Base-by-base conservation (phyloP, 2,329 filamentous ascomycete genomes). In the Colletotrichum gigasporum region DNA sequence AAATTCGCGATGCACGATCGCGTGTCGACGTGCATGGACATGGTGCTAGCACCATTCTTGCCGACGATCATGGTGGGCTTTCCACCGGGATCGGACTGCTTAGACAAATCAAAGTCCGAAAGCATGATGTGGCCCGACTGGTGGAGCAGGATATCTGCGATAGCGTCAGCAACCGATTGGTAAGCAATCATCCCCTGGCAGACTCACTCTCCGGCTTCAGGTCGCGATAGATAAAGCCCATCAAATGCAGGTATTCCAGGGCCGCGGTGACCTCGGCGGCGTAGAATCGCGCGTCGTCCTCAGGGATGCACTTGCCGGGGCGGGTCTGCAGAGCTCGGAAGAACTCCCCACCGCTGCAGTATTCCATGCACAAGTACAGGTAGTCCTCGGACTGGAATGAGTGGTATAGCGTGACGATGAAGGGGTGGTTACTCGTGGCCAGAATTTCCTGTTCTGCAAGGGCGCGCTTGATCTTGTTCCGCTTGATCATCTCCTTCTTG, bases 401-500 rank as follows among this genome's bases (percentile, higher is more conserved):
- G 80, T 99, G 96, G 77, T 98, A 99, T 3, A 99, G 84, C 0
- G 96, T 99, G 67, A 99, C 96, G 75, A 99, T 99, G 78, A 99
- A 99, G 0, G 96, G 96, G 73, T 99, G 96, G 72, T 99, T 99
- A 83, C 95, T 98, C 41, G 96, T 99, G 8, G 96, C 96, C 56
- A 99, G 83, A 69, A 99, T 99, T 78, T 99, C 96, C 76, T 98
- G 96, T 80, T 99, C 96, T 35, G 96, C 96, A 70, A 99, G 85
- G 12, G 96, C 96, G 75, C 96, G 90, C 86, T 99, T 99, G 82
- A 99, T 99, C 86, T 99, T 99, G 85, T 99, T 99, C 63, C 96
- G 91, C 83, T 99, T 99, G 80, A 99, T 99, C 96, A 99, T 99
- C 79, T 99, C 96, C 84, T 98, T 97, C 81, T 99, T 99, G 85